Conservation (phyloP, 192 early-diverging fungal genomes). For the Coemansia aciculifera region DNA sequence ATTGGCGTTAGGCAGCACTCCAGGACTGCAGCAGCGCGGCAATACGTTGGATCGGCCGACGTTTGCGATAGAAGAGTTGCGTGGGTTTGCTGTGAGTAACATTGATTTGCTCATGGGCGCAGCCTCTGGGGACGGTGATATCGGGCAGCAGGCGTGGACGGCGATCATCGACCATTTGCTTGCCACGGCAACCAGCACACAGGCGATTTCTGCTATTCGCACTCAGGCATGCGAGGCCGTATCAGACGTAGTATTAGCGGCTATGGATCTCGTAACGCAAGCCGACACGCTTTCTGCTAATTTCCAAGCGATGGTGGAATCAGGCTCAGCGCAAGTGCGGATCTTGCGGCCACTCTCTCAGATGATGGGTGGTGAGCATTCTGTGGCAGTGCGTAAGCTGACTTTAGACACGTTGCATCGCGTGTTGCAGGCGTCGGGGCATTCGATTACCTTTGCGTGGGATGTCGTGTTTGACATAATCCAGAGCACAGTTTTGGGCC, state of each 20-base stretch:
- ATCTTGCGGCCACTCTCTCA: slow-evolving; percentile 63
- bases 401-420: slow-evolving; percentile 88
- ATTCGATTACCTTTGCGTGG: slow-evolving; percentile 84
- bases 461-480: slow-evolving; percentile 88
- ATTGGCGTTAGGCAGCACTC: background rate
- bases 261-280: slow-evolving; percentile 65
- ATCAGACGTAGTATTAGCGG: slow-evolving; percentile 71
- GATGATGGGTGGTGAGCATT: slow-evolving; percentile 51
- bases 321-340: slow-evolving; percentile 69
- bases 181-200: slow-evolving; percentile 65
- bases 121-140: background rate
- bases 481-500: slow-evolving; percentile 21
- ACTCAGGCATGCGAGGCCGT: slow-evolving; percentile 76
- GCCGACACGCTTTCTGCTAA: slow-evolving; percentile 20
- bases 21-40: slow-evolving; percentile 43
- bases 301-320: slow-evolving; percentile 47
- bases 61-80: slow-evolving; percentile 40
- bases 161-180: slow-evolving; percentile 72
- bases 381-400: slow-evolving; percentile 72
- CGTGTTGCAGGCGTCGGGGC: slow-evolving; percentile 87
- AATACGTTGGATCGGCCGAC: slow-evolving; percentile 40
- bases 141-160: slow-evolving; percentile 18
- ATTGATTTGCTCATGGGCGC: slow-evolving; percentile 32
- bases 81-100: slow-evolving; percentile 34
- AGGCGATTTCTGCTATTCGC: slow-evolving; percentile 63